Conservation (phyloP, 2,329 filamentous ascomycete species). For the Septoria linicola region DNA sequence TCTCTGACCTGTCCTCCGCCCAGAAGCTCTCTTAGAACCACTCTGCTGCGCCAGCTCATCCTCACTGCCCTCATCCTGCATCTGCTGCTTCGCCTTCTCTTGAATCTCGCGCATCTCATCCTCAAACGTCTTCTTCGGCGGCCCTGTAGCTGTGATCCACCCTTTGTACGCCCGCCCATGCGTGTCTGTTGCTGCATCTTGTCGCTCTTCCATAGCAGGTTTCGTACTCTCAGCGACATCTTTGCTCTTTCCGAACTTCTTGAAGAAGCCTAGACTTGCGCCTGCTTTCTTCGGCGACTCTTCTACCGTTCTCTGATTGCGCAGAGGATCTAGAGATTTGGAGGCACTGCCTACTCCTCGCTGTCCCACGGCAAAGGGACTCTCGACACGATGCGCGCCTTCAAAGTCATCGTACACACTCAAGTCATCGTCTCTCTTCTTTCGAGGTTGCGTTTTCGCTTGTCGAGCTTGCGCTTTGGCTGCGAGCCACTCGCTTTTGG, state of each 20-base stretch:
- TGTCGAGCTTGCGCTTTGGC: constrained; percentile 14
- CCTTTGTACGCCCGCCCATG: no score
- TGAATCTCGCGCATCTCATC: constrained; percentile 36
- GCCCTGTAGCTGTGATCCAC: constrained; percentile 16
- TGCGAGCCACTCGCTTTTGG: constrained; percentile 9
- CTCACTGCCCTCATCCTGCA: constrained; percentile 25
- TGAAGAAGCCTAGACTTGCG: constrained; percentile 31
- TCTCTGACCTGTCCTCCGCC: constrained; percentile 5
- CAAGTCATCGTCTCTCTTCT: constrained; percentile 23
- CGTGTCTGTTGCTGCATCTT: background rate
- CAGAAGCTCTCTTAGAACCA: constrained; percentile 9
- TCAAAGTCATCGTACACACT: constrained; percentile 48
- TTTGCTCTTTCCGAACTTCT: constrained; percentile 26
- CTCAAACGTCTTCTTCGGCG: constrained; percentile 36
- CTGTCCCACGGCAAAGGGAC: background rate
- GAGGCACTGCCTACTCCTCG: background rate
- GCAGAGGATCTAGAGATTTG: constrained; percentile 27
- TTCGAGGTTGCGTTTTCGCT: constrained; percentile 1
- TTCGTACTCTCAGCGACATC: background rate
- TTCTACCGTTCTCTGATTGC: constrained; percentile 15
- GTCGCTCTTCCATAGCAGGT: background rate
- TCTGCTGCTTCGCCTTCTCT: constrained; percentile 27
- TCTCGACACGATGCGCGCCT: constrained; percentile 36
- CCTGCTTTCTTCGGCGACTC: constrained; percentile 10
- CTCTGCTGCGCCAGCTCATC: constrained; percentile 17